phyloP scores from a whole-genome alignment of 2,329 filamentous ascomycete genomes.

The Aspergillus clavatus region DNA sequence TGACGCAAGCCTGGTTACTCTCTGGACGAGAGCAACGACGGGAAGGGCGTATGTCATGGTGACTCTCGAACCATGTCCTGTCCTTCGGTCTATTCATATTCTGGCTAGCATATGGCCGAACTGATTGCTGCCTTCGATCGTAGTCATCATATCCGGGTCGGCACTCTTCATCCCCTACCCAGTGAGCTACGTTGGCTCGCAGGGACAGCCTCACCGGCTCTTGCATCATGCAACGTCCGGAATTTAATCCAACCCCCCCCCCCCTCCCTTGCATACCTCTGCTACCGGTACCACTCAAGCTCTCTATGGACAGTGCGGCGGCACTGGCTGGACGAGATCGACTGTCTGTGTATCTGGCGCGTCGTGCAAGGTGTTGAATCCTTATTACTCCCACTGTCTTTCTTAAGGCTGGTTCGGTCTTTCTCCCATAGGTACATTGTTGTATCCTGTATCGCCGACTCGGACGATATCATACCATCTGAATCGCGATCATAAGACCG shows the following conservation, averaged over 20 bases:
- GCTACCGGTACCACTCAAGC: slow-evolving; percentile 7
- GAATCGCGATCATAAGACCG: too few species aligned
- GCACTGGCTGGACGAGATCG: slow-evolving; percentile 12
- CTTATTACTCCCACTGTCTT: slow-evolving; percentile 18
- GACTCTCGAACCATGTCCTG: neutral
- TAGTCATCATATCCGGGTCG: too few species aligned
- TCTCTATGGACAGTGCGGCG: slow-evolving; percentile 18
- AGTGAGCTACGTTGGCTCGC: too few species aligned
- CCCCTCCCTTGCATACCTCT: neutral
- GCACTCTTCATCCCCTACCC: too few species aligned
- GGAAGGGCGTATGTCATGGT: neutral
- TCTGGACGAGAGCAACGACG: too few species aligned
- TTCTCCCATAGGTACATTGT: too few species aligned
- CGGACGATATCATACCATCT: too few species aligned
- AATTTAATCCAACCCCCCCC: neutral
- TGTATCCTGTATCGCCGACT: too few species aligned
- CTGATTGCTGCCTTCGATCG: too few species aligned
- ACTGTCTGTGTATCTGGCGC: slow-evolving; percentile 10
- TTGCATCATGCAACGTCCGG: too few species aligned
- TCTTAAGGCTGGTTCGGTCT: neutral
- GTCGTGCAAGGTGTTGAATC: slow-evolving; percentile 4
- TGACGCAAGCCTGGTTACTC: neutral
- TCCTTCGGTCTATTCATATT: neutral
- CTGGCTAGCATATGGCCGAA: neutral
- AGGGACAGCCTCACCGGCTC: too few species aligned